A percentile compares a stretch with the other conserved stretches of the same genome.
Evolutionary conservation across 768 basidiomycete genomes (phyloP).

Genomic region (Saitozyma podzolica): DNA sequence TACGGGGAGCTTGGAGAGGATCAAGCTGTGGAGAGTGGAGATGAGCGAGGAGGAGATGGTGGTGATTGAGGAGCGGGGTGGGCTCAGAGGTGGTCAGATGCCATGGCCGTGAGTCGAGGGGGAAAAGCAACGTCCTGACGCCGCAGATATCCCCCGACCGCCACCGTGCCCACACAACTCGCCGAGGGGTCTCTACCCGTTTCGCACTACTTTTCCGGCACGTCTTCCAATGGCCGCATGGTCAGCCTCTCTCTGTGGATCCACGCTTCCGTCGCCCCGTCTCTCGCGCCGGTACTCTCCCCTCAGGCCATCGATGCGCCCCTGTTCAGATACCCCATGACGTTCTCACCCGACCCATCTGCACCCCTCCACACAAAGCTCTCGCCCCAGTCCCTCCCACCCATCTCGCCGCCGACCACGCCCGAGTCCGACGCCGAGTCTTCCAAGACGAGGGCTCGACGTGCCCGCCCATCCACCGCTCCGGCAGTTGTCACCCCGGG

Average conservation of each 20-base stretch:
- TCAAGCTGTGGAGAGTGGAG: slow-evolving; percentile 46
- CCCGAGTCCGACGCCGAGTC: neutral
- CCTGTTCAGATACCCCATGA: slow-evolving; percentile 43
- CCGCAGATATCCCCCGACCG: slow-evolving; percentile 44
- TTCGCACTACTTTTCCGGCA: slow-evolving; percentile 37
- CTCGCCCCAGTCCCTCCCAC: slow-evolving; percentile 8
- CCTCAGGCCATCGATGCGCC: slow-evolving; percentile 13
- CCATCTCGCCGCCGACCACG: neutral
- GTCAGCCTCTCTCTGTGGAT: slow-evolving; percentile 47
- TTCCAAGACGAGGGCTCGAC: neutral
- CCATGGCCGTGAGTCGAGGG: slow-evolving; percentile 46
- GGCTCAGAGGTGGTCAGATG: slow-evolving; percentile 46
- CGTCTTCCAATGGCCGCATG: slow-evolving; percentile 28
- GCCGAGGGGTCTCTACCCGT: slow-evolving; percentile 24
- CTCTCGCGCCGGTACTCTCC: slow-evolving; percentile 1
- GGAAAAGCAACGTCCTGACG: neutral
- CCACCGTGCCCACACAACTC: slow-evolving; percentile 33
- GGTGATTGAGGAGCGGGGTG: slow-evolving; percentile 43
- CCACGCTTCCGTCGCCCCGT: slow-evolving; percentile 18
- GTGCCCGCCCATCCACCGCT: slow-evolving; percentile 29
- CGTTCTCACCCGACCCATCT: slow-evolving; percentile 8
- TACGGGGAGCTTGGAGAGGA: slow-evolving; percentile 18
- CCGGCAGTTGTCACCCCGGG: slow-evolving; percentile 20
- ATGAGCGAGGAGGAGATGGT: slow-evolving; percentile 48
- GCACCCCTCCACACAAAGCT: neutral